Evolutionary conservation across 2,329 filamentous ascomycete genomes (phyloP), one percentile per base, ranked within the genome.

Genomic region (Aspergillus awamori): DNA sequence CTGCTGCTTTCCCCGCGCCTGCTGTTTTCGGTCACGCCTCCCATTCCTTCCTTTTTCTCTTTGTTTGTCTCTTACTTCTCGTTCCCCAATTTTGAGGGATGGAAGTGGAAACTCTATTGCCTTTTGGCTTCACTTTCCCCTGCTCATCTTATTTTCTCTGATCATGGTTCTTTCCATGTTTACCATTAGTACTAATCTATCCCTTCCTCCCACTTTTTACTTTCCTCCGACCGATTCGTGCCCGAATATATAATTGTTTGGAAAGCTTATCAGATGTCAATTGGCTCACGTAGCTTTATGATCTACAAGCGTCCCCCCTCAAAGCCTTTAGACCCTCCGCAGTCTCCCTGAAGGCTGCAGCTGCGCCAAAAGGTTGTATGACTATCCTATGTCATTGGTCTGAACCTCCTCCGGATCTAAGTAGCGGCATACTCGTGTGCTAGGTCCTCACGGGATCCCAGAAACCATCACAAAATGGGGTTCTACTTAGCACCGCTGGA

Each of bases 1-100:
- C 67, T 61, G 65, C 63, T 69, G 64, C 59, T 61, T 68, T 67
- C 66, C 62, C 62, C 63, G 58, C 63, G 59, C 41, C 47, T 57
- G 41, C 53, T 45, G 38, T 36, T 59, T 26, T 45, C 10, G 28
- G 22, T 45, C 39, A 28, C 15, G 26, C 11, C 39, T 26, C 30
- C 30, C 13, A 8, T 47, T 41, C 28, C 28, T 28, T 53, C 39
- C 17, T n/a, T 43, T 24, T 43, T 54, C 52, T 8, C 41, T 36
- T 52, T 39, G 24, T 30, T 15, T 33, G 47, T 30, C n/a, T 51
- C 15, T 30, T 30, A 30, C 47, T 30, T 30, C 26, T 51, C 33
- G 33, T 36, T 36, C 24, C 41, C 13, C 13, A 22, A 36, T 33
- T 53, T 24, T 36, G 22, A 26, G 17, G 17, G 33, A 5, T 13